Conservation (phyloP, 768 basidiomycete genomes). For the Podaxis rugospora region DNA sequence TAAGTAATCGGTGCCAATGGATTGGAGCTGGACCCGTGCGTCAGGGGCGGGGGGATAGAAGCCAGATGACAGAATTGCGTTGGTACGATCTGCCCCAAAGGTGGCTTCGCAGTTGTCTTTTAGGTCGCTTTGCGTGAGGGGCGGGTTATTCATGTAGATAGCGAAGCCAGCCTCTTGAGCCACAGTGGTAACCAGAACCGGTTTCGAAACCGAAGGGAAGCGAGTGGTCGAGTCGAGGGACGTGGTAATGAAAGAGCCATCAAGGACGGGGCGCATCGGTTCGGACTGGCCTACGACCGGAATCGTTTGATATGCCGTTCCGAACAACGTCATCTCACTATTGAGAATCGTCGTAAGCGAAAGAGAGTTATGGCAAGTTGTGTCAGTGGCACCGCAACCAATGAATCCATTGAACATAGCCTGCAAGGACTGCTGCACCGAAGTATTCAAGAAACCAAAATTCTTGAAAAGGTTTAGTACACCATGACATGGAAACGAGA, state of each 20-base stretch:
- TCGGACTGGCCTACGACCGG: slow-evolving; percentile 46
- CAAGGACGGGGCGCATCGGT: slow-evolving; percentile 65
- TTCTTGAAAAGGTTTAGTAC: slow-evolving; percentile 37
- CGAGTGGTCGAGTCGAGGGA: slow-evolving; percentile 57
- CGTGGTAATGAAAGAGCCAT: slow-evolving; percentile 65
- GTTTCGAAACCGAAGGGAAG: slow-evolving; percentile 59
- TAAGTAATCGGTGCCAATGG: slow-evolving; percentile 61
- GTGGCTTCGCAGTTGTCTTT: slow-evolving; percentile 31
- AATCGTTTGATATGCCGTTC: slow-evolving; percentile 40
- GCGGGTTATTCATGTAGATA: slow-evolving; percentile 43
- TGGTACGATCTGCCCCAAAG: slow-evolving; percentile 45
- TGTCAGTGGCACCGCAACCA: slow-evolving; percentile 40
- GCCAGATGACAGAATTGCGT: slow-evolving; percentile 36
- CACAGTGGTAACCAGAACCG: slow-evolving; percentile 69
- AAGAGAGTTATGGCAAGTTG: slow-evolving; percentile 46
- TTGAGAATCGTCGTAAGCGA: slow-evolving; percentile 48
- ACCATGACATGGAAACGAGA: not conserved
- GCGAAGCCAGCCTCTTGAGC: slow-evolving; percentile 67
- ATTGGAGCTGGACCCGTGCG: slow-evolving; percentile 50
- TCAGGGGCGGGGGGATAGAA: slow-evolving; percentile 47
- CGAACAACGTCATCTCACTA: slow-evolving; percentile 44
- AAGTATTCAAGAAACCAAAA: slow-evolving; percentile 61
- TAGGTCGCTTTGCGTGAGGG: slow-evolving; percentile 37
- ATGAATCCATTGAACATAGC: slow-evolving; percentile 44
- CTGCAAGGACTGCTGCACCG: slow-evolving; percentile 52